Base-by-base conservation (phyloP, 2,329 filamentous ascomycete genomes). In the Alternaria triticina region DNA sequence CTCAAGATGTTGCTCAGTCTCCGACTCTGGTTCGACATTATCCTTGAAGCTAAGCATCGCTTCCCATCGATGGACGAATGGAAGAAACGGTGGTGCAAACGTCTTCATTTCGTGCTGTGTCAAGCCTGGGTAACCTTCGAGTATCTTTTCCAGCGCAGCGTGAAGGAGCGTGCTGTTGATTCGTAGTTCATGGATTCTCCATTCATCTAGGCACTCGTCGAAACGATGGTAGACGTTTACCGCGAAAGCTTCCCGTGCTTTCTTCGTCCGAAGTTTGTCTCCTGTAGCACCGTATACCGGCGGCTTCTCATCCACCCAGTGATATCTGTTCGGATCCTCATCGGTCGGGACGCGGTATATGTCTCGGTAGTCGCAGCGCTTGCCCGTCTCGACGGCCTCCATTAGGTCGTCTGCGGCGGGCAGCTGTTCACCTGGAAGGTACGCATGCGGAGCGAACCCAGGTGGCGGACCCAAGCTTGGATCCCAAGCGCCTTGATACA, bases 11-110 rank as follows among this genome's bases (percentile, higher is more conserved):
- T 52, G 33, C 17, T 30, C 27, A 11, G 56, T 66, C 12, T 62
- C 55, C 7, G 58, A 36, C 4, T 50, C 59, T 2, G 15, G 20
- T 10, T 69, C 64, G 11, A 54, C 25, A 15, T 36, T 23, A 2
- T 65, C 51, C 10, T 61, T 61, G 44, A 45, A 51, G 5, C 51
- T 45, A 12, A 47, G n/a, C 56, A 82, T 69, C 22, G 72, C 69
- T 8, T 70, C 78, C 88, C 88, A 91, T 25, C 89, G 84, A 75
- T 91, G 88, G 44, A 90, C 84, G 59, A 91, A 86, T 0, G 86
- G 86, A 66, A 86, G 80, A 65, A 91, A 91, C 0, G 87, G 87
- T 0, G 84, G 84, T 17, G 77, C 73, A 65, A 91, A 90, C 55
- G 86, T 85, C 2, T 90, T 81, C 2, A 87, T 83, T 15, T 87